Evolutionary conservation across 2,329 filamentous ascomycete species (phyloP).

Genomic region (Ramichloridium luteum): DNA sequence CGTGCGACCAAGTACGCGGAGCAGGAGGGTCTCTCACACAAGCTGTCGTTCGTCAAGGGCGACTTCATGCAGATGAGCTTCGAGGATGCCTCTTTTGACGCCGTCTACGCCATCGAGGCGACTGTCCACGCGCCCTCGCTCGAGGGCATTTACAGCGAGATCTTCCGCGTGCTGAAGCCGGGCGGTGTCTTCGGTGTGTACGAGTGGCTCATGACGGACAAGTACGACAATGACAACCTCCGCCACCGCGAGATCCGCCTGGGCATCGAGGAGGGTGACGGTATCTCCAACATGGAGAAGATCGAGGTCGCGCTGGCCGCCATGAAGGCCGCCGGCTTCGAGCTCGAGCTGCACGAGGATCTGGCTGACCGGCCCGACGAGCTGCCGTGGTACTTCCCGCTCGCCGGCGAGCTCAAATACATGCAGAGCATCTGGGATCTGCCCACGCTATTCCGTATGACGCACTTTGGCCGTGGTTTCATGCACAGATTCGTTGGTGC

Average conservation of each 20-base stretch:
- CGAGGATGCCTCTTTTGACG: constrained; percentile 82
- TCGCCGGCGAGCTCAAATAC: constrained; percentile 75
- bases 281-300: constrained; percentile 95
- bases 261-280: constrained; percentile 89
- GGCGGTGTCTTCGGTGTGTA: constrained; percentile 94
- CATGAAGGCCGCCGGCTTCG: constrained; percentile 79
- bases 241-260: constrained; percentile 82
- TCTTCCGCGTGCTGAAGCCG: constrained; percentile 89
- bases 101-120: constrained; percentile 93
- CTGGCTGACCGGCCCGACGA: constrained; percentile 63
- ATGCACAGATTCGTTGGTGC: constrained; percentile 66
- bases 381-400: constrained; percentile 88
- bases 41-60: constrained; percentile 81
- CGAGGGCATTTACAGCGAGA: constrained; percentile 85
- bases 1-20: constrained; percentile 75
- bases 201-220: constrained; percentile 97
- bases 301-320: constrained; percentile 68
- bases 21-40: constrained; percentile 67
- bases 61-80: constrained; percentile 99
- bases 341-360: constrained; percentile 74
- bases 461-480: constrained; percentile 62
- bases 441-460: constrained; percentile 80
- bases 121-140: constrained; percentile 88
- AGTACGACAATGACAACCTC: constrained; percentile 80
- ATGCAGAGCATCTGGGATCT: constrained; percentile 66